Evolutionary conservation across 805 yeast species (phyloP), one percentile per base, ranked within the genome.

Genomic region (Cyberlindnera subsufficiens): DNA sequence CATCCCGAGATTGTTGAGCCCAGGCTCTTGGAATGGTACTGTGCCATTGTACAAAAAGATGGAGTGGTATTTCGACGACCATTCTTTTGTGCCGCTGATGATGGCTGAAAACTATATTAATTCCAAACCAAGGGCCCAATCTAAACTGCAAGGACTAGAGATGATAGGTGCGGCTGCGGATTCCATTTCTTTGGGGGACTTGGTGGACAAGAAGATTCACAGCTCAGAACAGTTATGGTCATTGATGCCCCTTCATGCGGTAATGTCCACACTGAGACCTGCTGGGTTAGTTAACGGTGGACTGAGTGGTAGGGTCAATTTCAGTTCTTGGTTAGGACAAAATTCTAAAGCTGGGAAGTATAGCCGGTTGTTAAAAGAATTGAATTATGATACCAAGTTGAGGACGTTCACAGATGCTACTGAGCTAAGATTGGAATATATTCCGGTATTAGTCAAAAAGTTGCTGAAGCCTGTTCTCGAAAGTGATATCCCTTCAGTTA

Each of bases 141-240:
- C 69, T 10, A 68, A 74, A n/a, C 51, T 66, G 19, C 68, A 74
- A 10, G 86, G 80, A 50, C 63, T 91, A 45, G 70, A 75, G 49
- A 67, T 80, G 15, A 80, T 83, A 1, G 83, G 87, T 1, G 66
- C 70, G 25, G 98, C 99, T 0, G 87, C 98, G 0, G 88, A 88
- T 52, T 77, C 86, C 38, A 86, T 93, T 37, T 84, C 96, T n/a
- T 74, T 75, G 42, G 84, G 89, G 13, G 98, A 93, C 61, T 60
- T 83, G 19, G 83, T 90, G 20, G 96, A 88, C 57, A 69, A 79
- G 22, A 72, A 78, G 59, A 91, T 93, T 44, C 86, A 95, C 58
- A 84, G 95, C 35, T 77, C 91, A 33, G 96, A 90, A 52, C 98
- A 91, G 62, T 86, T 86, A 53, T 90, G 98, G 98, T 79, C 93